Conservation (phyloP, 2,329 filamentous ascomycete genomes). For the Ciborinia camelliae region DNA sequence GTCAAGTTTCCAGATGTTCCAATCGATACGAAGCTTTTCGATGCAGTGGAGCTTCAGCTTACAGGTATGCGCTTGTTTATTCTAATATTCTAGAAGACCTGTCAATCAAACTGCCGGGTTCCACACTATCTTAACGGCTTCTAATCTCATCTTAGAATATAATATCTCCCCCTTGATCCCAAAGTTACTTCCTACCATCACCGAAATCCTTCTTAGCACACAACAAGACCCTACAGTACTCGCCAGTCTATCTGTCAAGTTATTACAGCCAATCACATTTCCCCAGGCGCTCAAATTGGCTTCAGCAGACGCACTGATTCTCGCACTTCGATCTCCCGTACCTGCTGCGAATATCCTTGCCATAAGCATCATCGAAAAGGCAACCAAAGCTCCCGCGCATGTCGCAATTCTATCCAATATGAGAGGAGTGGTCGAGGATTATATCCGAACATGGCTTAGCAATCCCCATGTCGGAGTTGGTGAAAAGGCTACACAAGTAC, state of each 20-base stretch:
- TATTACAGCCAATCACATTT: constrained; percentile 53
- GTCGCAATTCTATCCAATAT: constrained; percentile 50
- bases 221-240: constrained; percentile 50
- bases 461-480: constrained; percentile 54
- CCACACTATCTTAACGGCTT: background rate
- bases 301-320: constrained; percentile 49
- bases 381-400: constrained; percentile 47
- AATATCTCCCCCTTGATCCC: constrained; percentile 53
- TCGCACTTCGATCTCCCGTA: constrained; percentile 52
- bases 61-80: constrained; percentile 43
- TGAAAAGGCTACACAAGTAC: constrained; percentile 48
- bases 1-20: constrained; percentile 43
- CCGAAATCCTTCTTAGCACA: constrained; percentile 50
- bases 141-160: constrained; percentile 41
- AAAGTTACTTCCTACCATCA: constrained; percentile 52
- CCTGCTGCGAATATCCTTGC: constrained; percentile 57
- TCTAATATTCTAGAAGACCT: background rate
- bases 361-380: constrained; percentile 55
- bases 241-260: constrained; percentile 52
- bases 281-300: constrained; percentile 50
- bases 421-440: constrained; percentile 46
- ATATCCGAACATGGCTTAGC: constrained; percentile 52
- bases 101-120: background rate
- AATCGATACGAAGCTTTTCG: constrained; percentile 51
- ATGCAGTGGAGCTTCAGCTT: constrained; percentile 57